Percentiles rank a stretch among this genome's conserved stretches.
These are phyloP conservation scores for Aspergillus sp. DNA, from an alignment of 2,329 filamentous ascomycete species.

Conservation along the genomic window DNA sequence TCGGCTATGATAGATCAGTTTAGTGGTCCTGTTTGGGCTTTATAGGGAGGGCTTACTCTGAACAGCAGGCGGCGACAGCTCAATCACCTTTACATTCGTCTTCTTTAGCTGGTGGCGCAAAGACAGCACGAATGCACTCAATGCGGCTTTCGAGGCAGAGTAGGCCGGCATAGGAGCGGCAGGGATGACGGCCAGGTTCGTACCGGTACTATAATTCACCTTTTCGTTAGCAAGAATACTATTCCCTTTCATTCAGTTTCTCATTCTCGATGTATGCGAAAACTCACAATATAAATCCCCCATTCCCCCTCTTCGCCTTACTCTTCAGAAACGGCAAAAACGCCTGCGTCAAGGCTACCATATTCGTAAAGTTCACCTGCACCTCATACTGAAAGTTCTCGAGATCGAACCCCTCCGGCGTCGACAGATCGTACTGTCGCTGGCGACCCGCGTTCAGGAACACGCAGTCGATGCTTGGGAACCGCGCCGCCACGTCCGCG, in stretches of 20 bases:
- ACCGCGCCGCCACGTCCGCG: constrained; percentile 13
- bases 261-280: no score
- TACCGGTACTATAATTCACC: constrained; percentile 32
- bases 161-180: constrained; percentile 51
- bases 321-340: constrained; percentile 48
- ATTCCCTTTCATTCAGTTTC: no score
- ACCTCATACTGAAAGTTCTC: constrained; percentile 43
- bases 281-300: constrained; percentile 35
- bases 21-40: background rate
- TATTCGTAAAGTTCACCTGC: constrained; percentile 50
- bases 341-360: constrained; percentile 46
- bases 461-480: constrained; percentile 56
- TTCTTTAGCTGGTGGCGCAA: constrained; percentile 45
- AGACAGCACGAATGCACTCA: constrained; percentile 50
- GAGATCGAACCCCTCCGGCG: constrained; percentile 46
- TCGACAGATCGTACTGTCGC: constrained; percentile 47
- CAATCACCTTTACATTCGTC: constrained; percentile 43
- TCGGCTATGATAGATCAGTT: constrained; percentile 39
- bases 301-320: constrained; percentile 17
- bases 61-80: constrained; percentile 48
- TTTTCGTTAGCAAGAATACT: no score
- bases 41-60: constrained; percentile 29
- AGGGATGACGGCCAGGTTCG: constrained; percentile 50
- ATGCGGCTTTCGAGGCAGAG: constrained; percentile 55
- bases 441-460: constrained; percentile 61